Percentiles rank a stretch among this genome's conserved stretches.
Conservation (phyloP, 129 eudicot genomes). For the Escallonia herrerae region DNA sequence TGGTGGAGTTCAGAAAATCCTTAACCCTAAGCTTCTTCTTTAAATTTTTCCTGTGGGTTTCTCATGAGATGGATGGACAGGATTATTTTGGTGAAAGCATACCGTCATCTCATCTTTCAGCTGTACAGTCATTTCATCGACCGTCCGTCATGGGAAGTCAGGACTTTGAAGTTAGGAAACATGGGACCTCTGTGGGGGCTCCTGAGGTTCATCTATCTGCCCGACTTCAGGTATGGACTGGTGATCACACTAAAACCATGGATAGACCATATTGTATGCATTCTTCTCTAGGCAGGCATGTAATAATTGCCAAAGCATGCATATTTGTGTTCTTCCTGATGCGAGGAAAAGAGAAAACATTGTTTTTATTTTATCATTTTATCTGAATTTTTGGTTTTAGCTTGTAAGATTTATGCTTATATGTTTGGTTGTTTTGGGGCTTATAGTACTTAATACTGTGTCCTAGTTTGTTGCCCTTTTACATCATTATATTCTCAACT, state of each 20-base stretch:
- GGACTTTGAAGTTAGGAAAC: slow-evolving; percentile 65
- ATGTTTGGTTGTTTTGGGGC: too few relatives aligned
- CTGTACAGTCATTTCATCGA: slow-evolving; percentile 48
- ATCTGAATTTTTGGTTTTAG: too few relatives aligned
- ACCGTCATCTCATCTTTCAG: slow-evolving; percentile 69
- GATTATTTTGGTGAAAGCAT: slow-evolving; percentile 40
- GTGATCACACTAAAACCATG: neutral
- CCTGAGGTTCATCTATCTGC: slow-evolving; percentile 93
- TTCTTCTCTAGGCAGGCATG: too few relatives aligned
- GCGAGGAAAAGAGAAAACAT: too few relatives aligned
- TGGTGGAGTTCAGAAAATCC: slow-evolving; percentile 93
- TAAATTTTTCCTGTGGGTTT: slow-evolving; percentile 88
- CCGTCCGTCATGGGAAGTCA: slow-evolving; percentile 75
- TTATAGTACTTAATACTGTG: too few relatives aligned
- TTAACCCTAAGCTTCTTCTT: slow-evolving; percentile 84
- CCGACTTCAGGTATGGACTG: slow-evolving; percentile 49
- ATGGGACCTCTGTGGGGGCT: slow-evolving; percentile 78
- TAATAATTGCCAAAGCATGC: too few relatives aligned
- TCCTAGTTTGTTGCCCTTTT: too few relatives aligned
- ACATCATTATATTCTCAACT: too few relatives aligned
- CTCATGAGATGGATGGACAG: slow-evolving; percentile 69
- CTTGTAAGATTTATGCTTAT: too few relatives aligned
- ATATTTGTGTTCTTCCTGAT: too few relatives aligned
- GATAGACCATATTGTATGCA: too few relatives aligned
- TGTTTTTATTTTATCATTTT: too few relatives aligned